phyloP scores from a whole-genome alignment of 2,329 filamentous ascomycete genomes.

The Calonectria crousiana region DNA sequence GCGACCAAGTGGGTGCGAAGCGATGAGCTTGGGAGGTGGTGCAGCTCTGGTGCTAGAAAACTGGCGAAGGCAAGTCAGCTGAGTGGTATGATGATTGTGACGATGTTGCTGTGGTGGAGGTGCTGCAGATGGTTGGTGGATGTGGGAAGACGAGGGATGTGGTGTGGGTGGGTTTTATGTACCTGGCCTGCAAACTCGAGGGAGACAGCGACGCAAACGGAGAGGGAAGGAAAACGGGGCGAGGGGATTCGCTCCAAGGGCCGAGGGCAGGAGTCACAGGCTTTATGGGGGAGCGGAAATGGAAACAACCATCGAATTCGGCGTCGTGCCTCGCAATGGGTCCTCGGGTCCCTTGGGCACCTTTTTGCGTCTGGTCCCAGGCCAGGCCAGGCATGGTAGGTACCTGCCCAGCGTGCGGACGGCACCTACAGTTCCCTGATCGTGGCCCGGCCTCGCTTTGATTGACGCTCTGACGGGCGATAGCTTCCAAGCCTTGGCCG shows the following conservation, averaged over 20 bases:
- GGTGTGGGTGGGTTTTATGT: conserved; percentile 32
- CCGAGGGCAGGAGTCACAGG: conserved; percentile 36
- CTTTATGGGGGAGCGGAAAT: conserved; percentile 38
- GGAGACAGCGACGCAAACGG: conserved; percentile 25
- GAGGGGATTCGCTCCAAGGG: conserved; percentile 14
- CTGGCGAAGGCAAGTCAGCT: conserved; percentile 24
- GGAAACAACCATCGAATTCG: conserved; percentile 40
- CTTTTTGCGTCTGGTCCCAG: background rate
- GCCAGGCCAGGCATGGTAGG: background rate
- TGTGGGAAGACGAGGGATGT: background rate
- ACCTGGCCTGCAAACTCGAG: conserved; percentile 9
- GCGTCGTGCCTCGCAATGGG: conserved; percentile 3
- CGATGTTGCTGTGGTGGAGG: conserved; percentile 28
- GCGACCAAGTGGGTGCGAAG: conserved; percentile 1
- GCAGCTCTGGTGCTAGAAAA: conserved; percentile 13
- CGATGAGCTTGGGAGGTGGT: background rate
- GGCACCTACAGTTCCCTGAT: background rate
- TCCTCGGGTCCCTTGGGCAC: conserved; percentile 5
- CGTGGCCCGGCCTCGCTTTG: conserved; percentile 44
- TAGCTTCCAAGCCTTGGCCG: conserved; percentile 33
- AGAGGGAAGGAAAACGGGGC: conserved; percentile 17
- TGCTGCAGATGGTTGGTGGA: conserved; percentile 23
- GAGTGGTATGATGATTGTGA: conserved; percentile 40
- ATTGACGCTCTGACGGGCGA: conserved; percentile 38
- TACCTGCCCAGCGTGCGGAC: background rate